These are phyloP conservation scores for Crepidotus sp. DNA, from an alignment of 1,284 basidiomycete species.

Conservation along the genomic window DNA sequence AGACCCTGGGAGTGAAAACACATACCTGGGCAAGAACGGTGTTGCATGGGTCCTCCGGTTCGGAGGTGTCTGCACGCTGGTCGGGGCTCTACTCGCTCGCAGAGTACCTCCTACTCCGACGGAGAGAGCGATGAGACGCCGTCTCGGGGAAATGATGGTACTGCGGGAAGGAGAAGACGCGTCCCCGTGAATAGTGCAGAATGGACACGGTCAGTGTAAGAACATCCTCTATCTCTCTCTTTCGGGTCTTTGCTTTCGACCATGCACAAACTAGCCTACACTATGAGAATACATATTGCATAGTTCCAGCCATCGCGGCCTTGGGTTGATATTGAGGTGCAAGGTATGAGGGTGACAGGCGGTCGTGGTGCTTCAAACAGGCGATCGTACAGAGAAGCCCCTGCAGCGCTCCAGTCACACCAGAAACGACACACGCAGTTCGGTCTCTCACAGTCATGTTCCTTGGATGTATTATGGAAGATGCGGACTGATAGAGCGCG, in stretches of 20 bases:
- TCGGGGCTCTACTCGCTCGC: constrained; percentile 63
- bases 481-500: constrained; percentile 34
- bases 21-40: constrained; percentile 75
- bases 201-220: constrained; percentile 6
- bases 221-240: neutral
- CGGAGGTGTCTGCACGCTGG: constrained; percentile 61
- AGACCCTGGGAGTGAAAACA: constrained; percentile 38
- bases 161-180: constrained; percentile 56
- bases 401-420: constrained; percentile 14
- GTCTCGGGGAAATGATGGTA: constrained; percentile 71
- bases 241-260: constrained; percentile 1
- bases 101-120: constrained; percentile 81
- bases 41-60: constrained; percentile 92
- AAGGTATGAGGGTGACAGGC: constrained; percentile 50
- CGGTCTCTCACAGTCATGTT: constrained; percentile 16
- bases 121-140: constrained; percentile 78
- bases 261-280: constrained; percentile 9
- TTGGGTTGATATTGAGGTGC: constrained; percentile 38
- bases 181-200: constrained; percentile 3
- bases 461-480: constrained; percentile 32
- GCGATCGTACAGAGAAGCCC: constrained; percentile 13
- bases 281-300: constrained; percentile 38
- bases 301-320: constrained; percentile 47
- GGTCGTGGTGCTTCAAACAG: constrained; percentile 15
- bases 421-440: neutral